These are phyloP conservation scores for Themeda triandra DNA, from an alignment of 176 grass and related monocot species.

Conservation along the genomic window DNA sequence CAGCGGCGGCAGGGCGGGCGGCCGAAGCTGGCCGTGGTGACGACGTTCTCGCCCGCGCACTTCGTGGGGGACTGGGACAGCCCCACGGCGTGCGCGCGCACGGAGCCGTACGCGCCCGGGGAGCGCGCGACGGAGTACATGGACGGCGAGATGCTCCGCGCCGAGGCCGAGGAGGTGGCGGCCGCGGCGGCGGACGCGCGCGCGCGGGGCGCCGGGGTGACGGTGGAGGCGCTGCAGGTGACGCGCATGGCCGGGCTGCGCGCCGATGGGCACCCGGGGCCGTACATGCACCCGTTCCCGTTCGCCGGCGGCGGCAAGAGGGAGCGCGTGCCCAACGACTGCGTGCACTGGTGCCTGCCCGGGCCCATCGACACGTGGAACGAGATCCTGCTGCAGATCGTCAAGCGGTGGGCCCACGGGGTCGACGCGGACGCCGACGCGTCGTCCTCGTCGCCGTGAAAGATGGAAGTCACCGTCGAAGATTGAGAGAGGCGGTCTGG, in stretches of 20 bases:
- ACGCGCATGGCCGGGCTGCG: constrained; percentile 58
- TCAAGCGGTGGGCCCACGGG: constrained; percentile 46
- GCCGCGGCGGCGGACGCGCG: constrained; percentile 14
- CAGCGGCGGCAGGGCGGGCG: not conserved
- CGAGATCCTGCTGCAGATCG: constrained; percentile 67
- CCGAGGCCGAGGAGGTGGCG: constrained; percentile 47
- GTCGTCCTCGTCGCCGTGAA: constrained; percentile 1
- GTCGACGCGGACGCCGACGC: not conserved
- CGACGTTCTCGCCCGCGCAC: constrained; percentile 84
- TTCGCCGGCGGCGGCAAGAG: constrained; percentile 47
- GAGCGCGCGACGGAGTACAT: constrained; percentile 53
- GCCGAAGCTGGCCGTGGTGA: constrained; percentile 58
- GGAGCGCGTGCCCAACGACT: constrained; percentile 71
- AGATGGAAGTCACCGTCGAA: not conserved
- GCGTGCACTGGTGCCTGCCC: constrained; percentile 90
- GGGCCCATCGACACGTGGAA: constrained; percentile 88
- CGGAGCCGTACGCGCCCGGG: constrained; percentile 47
- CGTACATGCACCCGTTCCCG: constrained; percentile 65
- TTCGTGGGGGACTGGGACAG: constrained; percentile 88
- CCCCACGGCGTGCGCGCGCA: constrained; percentile 58
- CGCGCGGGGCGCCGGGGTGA: constrained; percentile 4
- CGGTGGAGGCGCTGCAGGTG: constrained; percentile 49
- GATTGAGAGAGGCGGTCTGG: not conserved
- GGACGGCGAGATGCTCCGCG: constrained; percentile 57
- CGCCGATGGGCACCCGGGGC: constrained; percentile 63